Percentiles rank a stretch among this genome's conserved stretches.
Evolutionary conservation across 225 moss, liverwort and hornwort genomes (phyloP).

Genomic region (Antitrichia curtipendula): DNA sequence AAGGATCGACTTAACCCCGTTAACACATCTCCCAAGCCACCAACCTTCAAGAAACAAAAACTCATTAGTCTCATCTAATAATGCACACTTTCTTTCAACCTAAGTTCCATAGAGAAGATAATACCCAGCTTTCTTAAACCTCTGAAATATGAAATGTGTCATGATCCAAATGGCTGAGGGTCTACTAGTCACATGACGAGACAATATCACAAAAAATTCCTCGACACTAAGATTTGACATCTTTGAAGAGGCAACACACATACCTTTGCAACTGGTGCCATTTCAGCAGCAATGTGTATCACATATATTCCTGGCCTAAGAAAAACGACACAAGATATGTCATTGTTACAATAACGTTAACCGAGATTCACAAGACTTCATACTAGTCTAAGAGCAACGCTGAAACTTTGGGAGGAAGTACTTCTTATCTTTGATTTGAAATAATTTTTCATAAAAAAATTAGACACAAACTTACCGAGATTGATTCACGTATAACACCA

Average conservation of each 20-base stretch:
- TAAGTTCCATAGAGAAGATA: neutral
- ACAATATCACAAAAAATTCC: neutral
- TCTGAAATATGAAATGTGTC: neutral
- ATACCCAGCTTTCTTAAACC: neutral
- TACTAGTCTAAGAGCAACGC: neutral
- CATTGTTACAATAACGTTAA: neutral
- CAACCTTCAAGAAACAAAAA: conserved; percentile 41
- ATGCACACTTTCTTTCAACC: neutral
- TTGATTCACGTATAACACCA: neutral
- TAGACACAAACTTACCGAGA: neutral
- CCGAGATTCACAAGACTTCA: neutral
- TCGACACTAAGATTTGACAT: neutral
- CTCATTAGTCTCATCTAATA: neutral
- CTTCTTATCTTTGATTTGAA: neutral
- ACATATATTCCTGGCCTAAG: conserved; percentile 87
- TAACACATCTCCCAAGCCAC: conserved; percentile 91
- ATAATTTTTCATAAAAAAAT: neutral
- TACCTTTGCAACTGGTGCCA: conserved; percentile 99
- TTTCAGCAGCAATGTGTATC: conserved; percentile 87
- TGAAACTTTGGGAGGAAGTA: neutral
- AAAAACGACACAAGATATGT: neutral
- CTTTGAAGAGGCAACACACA: neutral
- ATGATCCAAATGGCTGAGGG: neutral
- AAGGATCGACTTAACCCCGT: conserved; percentile 89
- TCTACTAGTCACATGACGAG: neutral